Base-by-base conservation (phyloP, 805 yeast species). In the Wickerhamiella domercqiae region DNA sequence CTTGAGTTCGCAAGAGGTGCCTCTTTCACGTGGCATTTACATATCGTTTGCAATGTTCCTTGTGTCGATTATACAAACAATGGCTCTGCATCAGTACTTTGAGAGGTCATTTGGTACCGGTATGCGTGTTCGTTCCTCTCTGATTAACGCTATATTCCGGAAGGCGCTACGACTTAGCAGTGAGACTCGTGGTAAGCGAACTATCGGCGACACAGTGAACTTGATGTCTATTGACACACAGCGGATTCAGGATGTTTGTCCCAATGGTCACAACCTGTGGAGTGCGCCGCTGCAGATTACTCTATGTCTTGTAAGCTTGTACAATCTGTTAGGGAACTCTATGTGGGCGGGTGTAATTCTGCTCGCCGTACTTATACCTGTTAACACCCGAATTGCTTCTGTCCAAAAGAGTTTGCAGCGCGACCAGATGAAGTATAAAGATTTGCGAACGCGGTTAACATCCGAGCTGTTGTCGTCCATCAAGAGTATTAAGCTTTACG, bases 221-320 rank as follows among this genome's bases (percentile, higher is more conserved):
- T 65, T 86, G 50, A 83, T 86, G 95, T 76, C 94, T 37, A 94
- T 86, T 32, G 97, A 86, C 60, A 75, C 84, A 2, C 93, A 80
- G 59, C 73, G 94, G 60, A 62, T 86, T 39, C 93, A 81, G 55
- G 94, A 81, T 47, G 64, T 83, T 39, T 71, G 78, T 18, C 84
- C 80, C 54, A 72, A 76, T 56, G 70, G 84, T 44, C 78, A 81
- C 49, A 66, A 82, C 38, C 64, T 81, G 36, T 83, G 94, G 93
- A 82, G 94, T 1, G 94, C 94, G 35, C 96, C 96, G 1, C 78
- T 84, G 60, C 94, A 86, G 59, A 73, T 86, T 47, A 51, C 67
- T 18, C 59, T 86, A 40, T 83, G 96, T 64, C 64, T 86, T 43
- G 56, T 67, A 32, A 76, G 90, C 1, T 64, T 86, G 38, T 71